Base-by-base conservation (phyloP, 805 yeast species). In the Metschnikowia arizonensis region DNA sequence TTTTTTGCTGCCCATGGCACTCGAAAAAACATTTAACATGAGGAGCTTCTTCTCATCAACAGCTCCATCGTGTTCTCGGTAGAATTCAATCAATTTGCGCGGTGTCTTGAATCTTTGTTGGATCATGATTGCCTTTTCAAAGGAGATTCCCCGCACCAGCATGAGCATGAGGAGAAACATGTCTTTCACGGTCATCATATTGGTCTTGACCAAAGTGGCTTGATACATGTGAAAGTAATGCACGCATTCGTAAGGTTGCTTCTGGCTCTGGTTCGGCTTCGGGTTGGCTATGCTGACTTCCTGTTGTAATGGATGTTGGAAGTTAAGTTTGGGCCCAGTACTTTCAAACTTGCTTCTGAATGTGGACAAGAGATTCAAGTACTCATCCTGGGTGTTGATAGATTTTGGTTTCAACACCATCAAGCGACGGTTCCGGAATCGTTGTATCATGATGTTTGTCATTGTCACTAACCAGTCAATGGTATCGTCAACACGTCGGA, bases 81-180 rank as follows among this genome's bases (percentile, higher is more conserved):
- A 85, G 9, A 74, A 78, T 17, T 72, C 68, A 10, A 83, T 60
- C n/a, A 91, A 69, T 15, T 58, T 60, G 29, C 67, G 66, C 0
- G 97, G 93, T 0, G 97, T 90, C 2, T 81, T 79, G 58, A 73
- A 93, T 33, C 73, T 60, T 15, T 69, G 68, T 63, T 90, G 97
- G 8, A 93, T 81, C 6, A 79, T 79, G 8, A 80, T 59, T 0
- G 99, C 99, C 59, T 86, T 88, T 50, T 91, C 97, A 25, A 87
- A 65, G 0, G 96, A 80, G 1, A 93, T 72, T 0, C 98, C 99
- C 49, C 78, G 76, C 2, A 85, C 75, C 2, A 89, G 78, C 84
- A 89, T 79, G 18, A 93, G 73, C 83, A 88, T 81, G 36, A 78
- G 71, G 1, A 88, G 66, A 54, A 81, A 91, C 55, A 88, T 66